Base-by-base conservation (phyloP, 208 protist species). In the Trypanosoma cruzi region DNA sequence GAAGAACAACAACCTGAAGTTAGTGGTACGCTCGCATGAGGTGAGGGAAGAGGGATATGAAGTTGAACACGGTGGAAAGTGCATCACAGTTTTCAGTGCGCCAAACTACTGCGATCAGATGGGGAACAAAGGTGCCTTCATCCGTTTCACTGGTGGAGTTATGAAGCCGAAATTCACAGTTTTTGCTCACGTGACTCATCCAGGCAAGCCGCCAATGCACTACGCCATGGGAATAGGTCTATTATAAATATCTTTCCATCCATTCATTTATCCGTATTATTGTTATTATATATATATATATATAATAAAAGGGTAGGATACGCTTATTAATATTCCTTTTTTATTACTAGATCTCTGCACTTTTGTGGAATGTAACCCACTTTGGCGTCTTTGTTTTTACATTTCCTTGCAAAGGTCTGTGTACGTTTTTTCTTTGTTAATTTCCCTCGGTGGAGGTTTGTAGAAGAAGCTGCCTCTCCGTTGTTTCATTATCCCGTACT, bases 51-150 rank as follows among this genome's bases (percentile, higher is more conserved):
- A 98, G 26, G 97, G 98, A 31, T 99, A 99, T 75, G 96, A 97
- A 78, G 85, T 99, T 11, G 88, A 97, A 31, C 94, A 99, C 79
- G 71, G 84, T 53, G 93, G 91, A 11, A 96, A 93, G 79, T 96
- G 91, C 77, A 96, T 97, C 40, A 97, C 93, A 0, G 88, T 97
- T n/a, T 97, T 99, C 78, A 99, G 96, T 60, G 99, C 99, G 4
- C 98, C 99, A n/a, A 99, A 99, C 73, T 99, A 99, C 85, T 99
- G 98, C 83, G 98, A 99, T 69, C 91, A 97, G 69, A 94, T 97
- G 85, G 91, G 90, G 29, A 97, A 97, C 80, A 94, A 94, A 69
- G 93, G 91, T 18, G 91, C 93, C 31, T 94, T 93, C 54, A 86
- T 97, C 37, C 89, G 86, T 60, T 90, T 97, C 64, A 95, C 81